phyloP scores from a whole-genome alignment of 495 filamentous ascomycete genomes.

The Talaromyces trachyspermus region DNA sequence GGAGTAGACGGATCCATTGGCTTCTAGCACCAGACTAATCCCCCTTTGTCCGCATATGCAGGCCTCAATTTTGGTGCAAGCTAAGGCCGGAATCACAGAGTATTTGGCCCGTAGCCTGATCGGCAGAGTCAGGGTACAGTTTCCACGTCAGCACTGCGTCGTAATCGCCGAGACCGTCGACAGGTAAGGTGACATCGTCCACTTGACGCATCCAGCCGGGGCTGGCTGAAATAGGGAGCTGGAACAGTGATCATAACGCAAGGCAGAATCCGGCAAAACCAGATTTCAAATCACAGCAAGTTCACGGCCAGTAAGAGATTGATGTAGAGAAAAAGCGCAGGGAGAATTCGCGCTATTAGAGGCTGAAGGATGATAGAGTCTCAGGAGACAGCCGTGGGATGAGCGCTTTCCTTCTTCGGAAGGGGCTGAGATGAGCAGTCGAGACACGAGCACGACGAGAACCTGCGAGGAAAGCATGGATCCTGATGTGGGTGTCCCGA shows the following conservation, averaged over 20 bases:
- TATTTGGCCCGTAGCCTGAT: not conserved
- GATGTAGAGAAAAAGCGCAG: not conserved
- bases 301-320: not conserved
- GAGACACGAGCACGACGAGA: not conserved
- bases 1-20: not conserved
- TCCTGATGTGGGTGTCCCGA: not conserved
- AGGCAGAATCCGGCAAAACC: not conserved
- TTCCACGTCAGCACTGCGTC: not conserved
- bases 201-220: not conserved
- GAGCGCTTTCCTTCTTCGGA: not conserved
- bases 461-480: constrained; percentile 1
- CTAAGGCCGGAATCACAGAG: not conserved
- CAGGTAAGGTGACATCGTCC: not conserved
- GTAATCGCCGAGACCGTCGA: not conserved
- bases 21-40: not conserved
- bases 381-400: not conserved
- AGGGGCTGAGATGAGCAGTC: not conserved
- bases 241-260: not conserved
- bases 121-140: not conserved
- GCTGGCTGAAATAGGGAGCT: not conserved
- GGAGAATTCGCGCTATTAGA: no score
- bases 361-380: not conserved
- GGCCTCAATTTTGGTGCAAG: not conserved
- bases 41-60: not conserved
- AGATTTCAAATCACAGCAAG: not conserved